Evolutionary conservation across 352 stramenopile genomes (phyloP), one percentile per base, ranked within the genome.

Genomic region (Saprolegnia diclina): DNA sequence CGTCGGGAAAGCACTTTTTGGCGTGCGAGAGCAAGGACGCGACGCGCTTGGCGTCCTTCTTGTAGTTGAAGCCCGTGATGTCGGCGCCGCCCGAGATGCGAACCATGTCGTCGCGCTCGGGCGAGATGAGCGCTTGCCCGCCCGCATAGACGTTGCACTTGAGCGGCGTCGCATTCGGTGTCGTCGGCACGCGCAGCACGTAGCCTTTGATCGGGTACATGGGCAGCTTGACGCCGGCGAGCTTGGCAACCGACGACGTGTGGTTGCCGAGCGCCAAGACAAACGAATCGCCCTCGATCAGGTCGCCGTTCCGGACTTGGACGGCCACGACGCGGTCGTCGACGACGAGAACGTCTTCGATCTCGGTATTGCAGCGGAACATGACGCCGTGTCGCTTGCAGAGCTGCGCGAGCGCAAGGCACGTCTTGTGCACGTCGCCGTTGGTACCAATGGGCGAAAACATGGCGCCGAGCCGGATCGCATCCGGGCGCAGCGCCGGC

Each of bases 231-330:
- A 94, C 44, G 3, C 87, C 85, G 29, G 83, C 85, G 66, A 80
- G 81, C 57, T 79, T 81, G 1, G 85, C 85, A 26, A 94, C 72
- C n/a, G 78, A 71, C 10, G 79, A 79, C 21, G 85, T 93, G 11
- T 81, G 82, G 71, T 94, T 94, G 66, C 87, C 87, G 0, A 94
- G 71, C 35, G 87, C 87, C 48, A 94, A 73, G 38, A 94, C 87
- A 54, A 94, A 94, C 71, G 91, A 83, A 63, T 94, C 87, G 55
- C 85, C 87, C 78, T 94, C 87, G 56, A 94, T 94, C 19, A 94
- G 68, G 14, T 84, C 86, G 22, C 83, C 82, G 22, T 79, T 80
- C 19, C 77, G 76, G 37, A 83, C 92, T 73, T 94, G 85, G 21
- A 94, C 63, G 46, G 87, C 87, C 61, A 94, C 90, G 32, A 92